Percentiles rank a stretch among this genome's conserved stretches.
Conservation (phyloP, 1,139 yeast genomes). For the Saccharomyces hybrid region DNA sequence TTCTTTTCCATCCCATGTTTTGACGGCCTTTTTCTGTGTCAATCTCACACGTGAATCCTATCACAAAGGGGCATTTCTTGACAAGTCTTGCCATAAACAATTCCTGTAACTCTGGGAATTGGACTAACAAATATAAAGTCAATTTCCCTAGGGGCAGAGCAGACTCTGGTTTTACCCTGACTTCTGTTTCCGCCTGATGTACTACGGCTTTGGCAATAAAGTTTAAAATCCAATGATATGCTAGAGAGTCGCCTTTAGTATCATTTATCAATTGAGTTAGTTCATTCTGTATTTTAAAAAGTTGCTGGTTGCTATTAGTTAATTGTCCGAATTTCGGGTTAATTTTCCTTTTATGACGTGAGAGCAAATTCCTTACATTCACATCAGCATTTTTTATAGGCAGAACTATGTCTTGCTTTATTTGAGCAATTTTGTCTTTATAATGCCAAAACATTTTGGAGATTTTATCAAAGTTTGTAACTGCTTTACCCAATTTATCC, state of each 20-base stretch:
- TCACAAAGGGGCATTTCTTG: conserved; percentile 81
- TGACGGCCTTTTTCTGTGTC: conserved; percentile 77
- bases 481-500: conserved; percentile 8
- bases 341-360: conserved; percentile 55
- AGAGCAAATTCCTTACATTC: conserved; percentile 34
- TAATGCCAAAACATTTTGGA: conserved; percentile 41
- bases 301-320: conserved; percentile 60
- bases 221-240: conserved; percentile 67
- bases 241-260: conserved; percentile 42
- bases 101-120: conserved; percentile 60
- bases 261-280: conserved; percentile 42
- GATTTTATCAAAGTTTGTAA: conserved; percentile 7
- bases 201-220: conserved; percentile 78
- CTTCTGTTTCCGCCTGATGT: conserved; percentile 90
- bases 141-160: conserved; percentile 75
- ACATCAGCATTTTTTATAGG: conserved; percentile 41
- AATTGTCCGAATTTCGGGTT: conserved; percentile 90
- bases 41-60: conserved; percentile 68
- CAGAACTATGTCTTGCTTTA: conserved; percentile 50
- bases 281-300: conserved; percentile 44
- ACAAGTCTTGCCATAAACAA: conserved; percentile 71
- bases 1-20: conserved; percentile 82
- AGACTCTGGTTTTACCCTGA: conserved; percentile 67
- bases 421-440: conserved; percentile 47
- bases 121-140: conserved; percentile 45